Evolutionary conservation across 768 basidiomycete species (phyloP).

Genomic region (Daedalea quercina): DNA sequence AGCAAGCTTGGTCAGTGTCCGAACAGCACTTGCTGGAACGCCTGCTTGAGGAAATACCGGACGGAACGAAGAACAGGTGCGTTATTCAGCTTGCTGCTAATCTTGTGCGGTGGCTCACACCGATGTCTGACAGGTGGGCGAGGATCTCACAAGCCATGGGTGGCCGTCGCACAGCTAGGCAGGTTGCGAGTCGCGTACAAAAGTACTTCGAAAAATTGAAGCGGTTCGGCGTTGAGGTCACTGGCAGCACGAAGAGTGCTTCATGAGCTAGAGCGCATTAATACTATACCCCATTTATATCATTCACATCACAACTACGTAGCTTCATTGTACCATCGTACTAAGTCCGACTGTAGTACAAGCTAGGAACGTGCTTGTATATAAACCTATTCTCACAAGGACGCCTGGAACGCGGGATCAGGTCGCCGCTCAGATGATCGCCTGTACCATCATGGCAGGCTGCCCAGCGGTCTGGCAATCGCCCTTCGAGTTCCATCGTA

Average conservation of each 20-base stretch:
- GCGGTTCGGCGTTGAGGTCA: slow-evolving; percentile 54
- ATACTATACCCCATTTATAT: not conserved
- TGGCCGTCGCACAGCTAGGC: slow-evolving; percentile 67
- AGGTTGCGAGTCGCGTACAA: slow-evolving; percentile 86
- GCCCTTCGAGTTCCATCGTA: too few relatives aligned
- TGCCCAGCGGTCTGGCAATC: too few relatives aligned
- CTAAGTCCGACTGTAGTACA: too few relatives aligned
- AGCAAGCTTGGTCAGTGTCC: slow-evolving; percentile 68
- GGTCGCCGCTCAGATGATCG: too few relatives aligned
- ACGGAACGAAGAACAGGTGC: slow-evolving; percentile 68
- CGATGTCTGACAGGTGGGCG: slow-evolving; percentile 47
- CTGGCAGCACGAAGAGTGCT: slow-evolving; percentile 12
- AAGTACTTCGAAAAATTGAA: slow-evolving; percentile 85
- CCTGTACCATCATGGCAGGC: too few relatives aligned
- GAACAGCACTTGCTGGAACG: slow-evolving; percentile 77
- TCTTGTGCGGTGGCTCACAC: slow-evolving; percentile 4
- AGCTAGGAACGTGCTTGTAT: too few relatives aligned
- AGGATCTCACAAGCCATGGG: slow-evolving; percentile 82
- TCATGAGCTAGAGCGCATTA: not conserved
- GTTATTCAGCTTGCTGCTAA: slow-evolving; percentile 13
- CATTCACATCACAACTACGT: not conserved
- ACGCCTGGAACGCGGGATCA: too few relatives aligned
- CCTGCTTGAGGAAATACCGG: slow-evolving; percentile 68
- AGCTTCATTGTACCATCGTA: too few relatives aligned
- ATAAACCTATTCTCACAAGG: too few relatives aligned